Evolutionary conservation across 805 yeast species (phyloP), one percentile per base, ranked within the genome.

Genomic region (Wickerhamiella cacticola): DNA sequence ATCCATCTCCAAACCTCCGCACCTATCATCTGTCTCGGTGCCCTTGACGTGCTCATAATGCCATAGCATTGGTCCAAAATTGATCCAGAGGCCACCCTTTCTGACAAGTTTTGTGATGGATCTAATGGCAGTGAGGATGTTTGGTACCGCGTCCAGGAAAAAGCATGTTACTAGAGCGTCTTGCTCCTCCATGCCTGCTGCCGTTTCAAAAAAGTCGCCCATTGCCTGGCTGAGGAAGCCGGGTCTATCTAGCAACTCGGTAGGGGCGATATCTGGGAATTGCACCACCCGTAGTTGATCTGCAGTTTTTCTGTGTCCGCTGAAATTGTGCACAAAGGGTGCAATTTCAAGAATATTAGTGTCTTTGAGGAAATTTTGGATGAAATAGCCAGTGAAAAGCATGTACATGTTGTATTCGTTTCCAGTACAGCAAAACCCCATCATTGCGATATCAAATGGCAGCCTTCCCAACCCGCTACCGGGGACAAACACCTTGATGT

Each of bases 391-490:
- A 53, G 85, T 78, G 1, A 82, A 58, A 48, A 79, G 75, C 96
- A 89, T 88, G 54, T 84, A 67, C 46, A 80, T 74, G 1, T 94
- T 82, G 57, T 72, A 79, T 61, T 89, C 98, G 48, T 88, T 76
- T 0, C 94, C 80, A 50, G 79, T 80, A 0, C 86, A 88, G 5
- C 66, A 50, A 41, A 70, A 65, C 38, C 69, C 70, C 9, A 49
- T 51, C 1, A 51, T 51, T 0, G 75, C 68, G 19, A 87, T 55
- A 52, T 81, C 86, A 61, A 80, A 82, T 1, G 95, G 80, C 3
- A 89, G 67, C 55, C 88, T 68, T 0, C 96, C 96, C 26, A 83
- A 68, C 0, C 97, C 98, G 2, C 94, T 78, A 0, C 98, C 97
- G 0, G 97, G 97, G 1, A 84, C 77, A 3, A 89, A 63, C 0